Base-by-base conservation (phyloP, 169 alveolate species). In the Eimeria necatrix region DNA sequence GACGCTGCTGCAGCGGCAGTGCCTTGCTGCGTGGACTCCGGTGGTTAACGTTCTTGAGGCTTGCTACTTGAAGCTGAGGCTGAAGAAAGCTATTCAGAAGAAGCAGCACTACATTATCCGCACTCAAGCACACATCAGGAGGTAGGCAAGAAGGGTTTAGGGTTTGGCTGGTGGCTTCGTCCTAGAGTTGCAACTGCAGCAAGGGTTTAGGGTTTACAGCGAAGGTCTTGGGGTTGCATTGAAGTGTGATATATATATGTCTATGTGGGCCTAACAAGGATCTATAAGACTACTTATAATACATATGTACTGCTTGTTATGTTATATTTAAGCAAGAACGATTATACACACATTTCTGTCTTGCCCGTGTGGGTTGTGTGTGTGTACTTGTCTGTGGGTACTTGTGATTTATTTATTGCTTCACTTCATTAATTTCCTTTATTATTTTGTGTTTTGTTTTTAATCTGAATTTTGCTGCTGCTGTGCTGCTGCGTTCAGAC, bases 11-110 rank as follows among this genome's bases (percentile, higher is more conserved):
- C 99, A 98, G 96, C 96, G 99, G 26, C 99, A 98, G 93, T 96
- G 97, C 51, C 97, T 98, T 49, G 96, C 98, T 26, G 98, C 97
- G 46, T 98, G 98, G 98, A 98, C 97, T 53, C 98, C 98, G 5
- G 95, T 98, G 53, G 97, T 97, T 24, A 96, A 95, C 51, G 97
- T 98, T 32, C 91, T 98, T 52, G 99, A 98, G 61, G 98, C 99
- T n/a, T 95, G 97, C 56, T 93, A 96, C 78, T 49, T 96, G 61
- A 93, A 97, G 22, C 94, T 93, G 80, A 91, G 97, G 49, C 92
- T 95, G 83, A 95, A 96, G 89, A 73, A 95, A 49, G 93, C 83
- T 83, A 90, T 98, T 46, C 20, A 87, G 59, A 95, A 96, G 83
- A 89, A 95, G 48, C 90, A 96, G 59, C 96, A 97, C 22, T 97